A percentile compares a stretch with the other conserved stretches of the same genome.
Conservation (phyloP, 495 filamentous ascomycete genomes). For the Glarea lozoyensis region DNA sequence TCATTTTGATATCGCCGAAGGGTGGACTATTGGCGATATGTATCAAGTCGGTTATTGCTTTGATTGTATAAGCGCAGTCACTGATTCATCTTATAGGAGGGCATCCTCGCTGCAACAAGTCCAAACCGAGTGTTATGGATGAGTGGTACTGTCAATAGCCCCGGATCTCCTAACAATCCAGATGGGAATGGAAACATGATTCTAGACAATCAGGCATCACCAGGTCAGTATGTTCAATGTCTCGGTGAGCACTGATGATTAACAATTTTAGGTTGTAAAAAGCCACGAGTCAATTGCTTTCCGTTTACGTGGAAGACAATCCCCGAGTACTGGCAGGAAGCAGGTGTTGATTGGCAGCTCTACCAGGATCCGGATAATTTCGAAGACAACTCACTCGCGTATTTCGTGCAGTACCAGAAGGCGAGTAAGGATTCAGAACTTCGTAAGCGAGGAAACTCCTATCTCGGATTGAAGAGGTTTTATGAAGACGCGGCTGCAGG, state of each 20-base stretch:
- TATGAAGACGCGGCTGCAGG: conserved; percentile 22
- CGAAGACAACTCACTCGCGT: conserved; percentile 22
- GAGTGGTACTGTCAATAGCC: conserved; percentile 23
- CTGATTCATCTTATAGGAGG: conserved; percentile 13
- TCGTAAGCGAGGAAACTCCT: conserved; percentile 20
- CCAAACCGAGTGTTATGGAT: conserved; percentile 26
- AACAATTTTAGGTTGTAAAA: conserved; percentile 20
- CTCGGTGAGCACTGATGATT: background rate
- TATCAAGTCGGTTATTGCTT: conserved; percentile 14
- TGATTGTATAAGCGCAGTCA: background rate
- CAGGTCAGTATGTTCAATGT: conserved; percentile 8
- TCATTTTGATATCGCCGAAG: conserved; percentile 25
- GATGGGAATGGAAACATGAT: conserved; percentile 21
- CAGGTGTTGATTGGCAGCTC: conserved; percentile 25
- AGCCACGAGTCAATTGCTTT: conserved; percentile 17
- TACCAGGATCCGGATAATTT: conserved; percentile 26
- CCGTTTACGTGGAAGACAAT: conserved; percentile 24
- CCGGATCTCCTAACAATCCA: conserved; percentile 18
- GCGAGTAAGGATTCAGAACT: conserved; percentile 15
- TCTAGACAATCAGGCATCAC: conserved; percentile 23
- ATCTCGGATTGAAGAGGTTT: conserved; percentile 22
- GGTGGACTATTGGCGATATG: conserved; percentile 25
- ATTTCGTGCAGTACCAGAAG: conserved; percentile 24
- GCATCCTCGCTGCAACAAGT: conserved; percentile 22
- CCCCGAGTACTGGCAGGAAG: conserved; percentile 22